Percentiles rank a stretch among this genome's conserved stretches.
Evolutionary conservation across 2,329 filamentous ascomycete species (phyloP).

Genomic region (Ophiostoma quercus): DNA sequence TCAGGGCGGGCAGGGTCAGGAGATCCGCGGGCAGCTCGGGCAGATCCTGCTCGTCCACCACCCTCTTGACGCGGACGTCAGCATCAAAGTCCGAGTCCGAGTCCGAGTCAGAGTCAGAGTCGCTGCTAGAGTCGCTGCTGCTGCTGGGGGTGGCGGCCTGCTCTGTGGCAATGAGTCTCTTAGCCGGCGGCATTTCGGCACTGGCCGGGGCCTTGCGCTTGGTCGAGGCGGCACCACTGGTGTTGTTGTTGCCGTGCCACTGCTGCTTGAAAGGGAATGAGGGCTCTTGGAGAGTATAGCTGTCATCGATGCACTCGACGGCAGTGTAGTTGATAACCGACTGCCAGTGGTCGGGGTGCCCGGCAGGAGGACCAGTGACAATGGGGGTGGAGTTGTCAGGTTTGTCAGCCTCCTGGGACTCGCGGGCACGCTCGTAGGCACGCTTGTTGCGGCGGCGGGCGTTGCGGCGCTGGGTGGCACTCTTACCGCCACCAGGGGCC

Average conservation of each 20-base stretch:
- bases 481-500: background rate
- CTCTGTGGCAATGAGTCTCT: slow-evolving; percentile 13
- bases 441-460: slow-evolving; percentile 10
- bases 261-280: slow-evolving; percentile 86
- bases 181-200: background rate
- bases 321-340: slow-evolving; percentile 68
- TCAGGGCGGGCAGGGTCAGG: slow-evolving; percentile 47
- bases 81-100: background rate
- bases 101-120: background rate
- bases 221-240: background rate
- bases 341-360: slow-evolving; percentile 58
- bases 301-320: slow-evolving; percentile 76
- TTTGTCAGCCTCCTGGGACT: background rate
- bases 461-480: slow-evolving; percentile 6
- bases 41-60: slow-evolving; percentile 50
- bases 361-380: background rate
- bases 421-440: background rate
- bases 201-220: background rate
- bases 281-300: slow-evolving; percentile 63
- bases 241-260: slow-evolving; percentile 62
- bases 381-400: background rate
- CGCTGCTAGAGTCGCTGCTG: slow-evolving; percentile 6
- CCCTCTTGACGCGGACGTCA: too few relatives aligned
- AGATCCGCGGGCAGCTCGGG: slow-evolving; percentile 56
- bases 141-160: background rate